These are phyloP conservation scores for barley (Hordeum vulgare) DNA, from an alignment of 176 grass and related monocot species.

Conservation along the genomic window DNA sequence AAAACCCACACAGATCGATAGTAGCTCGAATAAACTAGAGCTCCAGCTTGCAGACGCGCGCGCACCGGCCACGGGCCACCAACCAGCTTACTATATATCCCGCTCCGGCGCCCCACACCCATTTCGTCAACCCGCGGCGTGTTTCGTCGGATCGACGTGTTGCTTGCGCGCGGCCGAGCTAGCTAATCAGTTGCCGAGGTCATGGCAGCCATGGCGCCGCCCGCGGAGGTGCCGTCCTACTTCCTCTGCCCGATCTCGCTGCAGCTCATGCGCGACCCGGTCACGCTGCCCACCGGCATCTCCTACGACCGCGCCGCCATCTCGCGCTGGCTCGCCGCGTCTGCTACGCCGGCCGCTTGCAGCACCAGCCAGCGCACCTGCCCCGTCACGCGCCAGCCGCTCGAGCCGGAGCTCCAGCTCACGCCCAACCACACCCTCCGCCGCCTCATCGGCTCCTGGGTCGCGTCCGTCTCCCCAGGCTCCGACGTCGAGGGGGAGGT, in stretches of 20 bases:
- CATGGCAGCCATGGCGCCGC: constrained; percentile 23
- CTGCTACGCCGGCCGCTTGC: not conserved
- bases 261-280: constrained; percentile 86
- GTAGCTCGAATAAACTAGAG: not conserved
- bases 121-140: constrained; percentile 15
- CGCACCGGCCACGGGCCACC: not conserved
- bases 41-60: not conserved
- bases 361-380: constrained; percentile 28
- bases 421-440: constrained; percentile 98
- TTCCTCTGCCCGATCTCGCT: constrained; percentile 97
- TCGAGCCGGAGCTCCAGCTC: constrained; percentile 39
- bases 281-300: constrained; percentile 81
- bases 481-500: constrained; percentile 23
- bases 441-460: constrained; percentile 83
- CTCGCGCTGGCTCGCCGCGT: constrained; percentile 55
- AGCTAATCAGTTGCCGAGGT: not conserved
- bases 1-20: not conserved
- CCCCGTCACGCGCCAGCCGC: constrained; percentile 60
- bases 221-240: constrained; percentile 63
- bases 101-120: not conserved
- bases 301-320: constrained; percentile 77
- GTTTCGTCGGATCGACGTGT: not conserved
- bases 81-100: constrained; percentile 21
- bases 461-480: constrained; percentile 33
- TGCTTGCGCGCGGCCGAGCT: not conserved